Evolutionary conservation across 176 grass and related monocot species (phyloP).

Genomic region (Olyra latifolia): DNA sequence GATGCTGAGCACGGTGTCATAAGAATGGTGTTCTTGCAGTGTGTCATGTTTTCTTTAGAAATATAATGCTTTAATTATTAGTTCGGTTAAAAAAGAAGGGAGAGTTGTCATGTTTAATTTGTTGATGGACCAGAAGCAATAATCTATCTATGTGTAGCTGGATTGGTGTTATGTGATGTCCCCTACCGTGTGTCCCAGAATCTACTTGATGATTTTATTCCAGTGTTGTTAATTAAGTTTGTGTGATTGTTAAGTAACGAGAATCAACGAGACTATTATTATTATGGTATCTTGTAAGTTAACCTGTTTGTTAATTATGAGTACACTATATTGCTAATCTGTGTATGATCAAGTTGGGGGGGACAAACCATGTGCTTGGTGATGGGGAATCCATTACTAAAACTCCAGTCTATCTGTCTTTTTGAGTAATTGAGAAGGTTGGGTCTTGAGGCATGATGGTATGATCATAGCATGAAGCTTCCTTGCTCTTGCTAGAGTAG

Average conservation of each 20-base stretch:
- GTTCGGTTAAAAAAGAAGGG: slow-evolving; percentile 47
- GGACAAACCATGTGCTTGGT: slow-evolving; percentile 78
- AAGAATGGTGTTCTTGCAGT: slow-evolving; percentile 60
- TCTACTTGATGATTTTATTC: slow-evolving; percentile 80
- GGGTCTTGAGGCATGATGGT: slow-evolving; percentile 43
- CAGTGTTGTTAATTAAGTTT: slow-evolving; percentile 63
- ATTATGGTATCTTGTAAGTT: slow-evolving; percentile 74
- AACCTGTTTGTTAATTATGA: slow-evolving; percentile 55
- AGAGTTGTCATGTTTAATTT: slow-evolving; percentile 65
- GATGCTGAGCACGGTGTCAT: slow-evolving; percentile 43
- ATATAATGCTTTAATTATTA: slow-evolving; percentile 66
- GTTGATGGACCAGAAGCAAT: slow-evolving; percentile 73
- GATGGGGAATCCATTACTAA: slow-evolving; percentile 73
- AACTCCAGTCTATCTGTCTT: slow-evolving; percentile 58
- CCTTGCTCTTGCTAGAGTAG: slow-evolving; percentile 48
- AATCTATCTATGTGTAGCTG: slow-evolving; percentile 70
- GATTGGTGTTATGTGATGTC: slow-evolving; percentile 73
- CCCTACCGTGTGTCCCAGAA: slow-evolving; percentile 64
- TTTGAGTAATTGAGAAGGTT: slow-evolving; percentile 60
- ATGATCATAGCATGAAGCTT: slow-evolving; percentile 68
- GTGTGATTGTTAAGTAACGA: slow-evolving; percentile 61
- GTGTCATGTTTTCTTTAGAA: slow-evolving; percentile 62
- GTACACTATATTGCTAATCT: slow-evolving; percentile 58
- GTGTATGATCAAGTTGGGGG: slow-evolving; percentile 65
- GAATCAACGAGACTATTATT: slow-evolving; percentile 59